A percentile compares a stretch with the other conserved stretches of the same genome.
phyloP scores from a whole-genome alignment of 768 basidiomycete species.

The Porphyrellus cyaneotinctus region DNA sequence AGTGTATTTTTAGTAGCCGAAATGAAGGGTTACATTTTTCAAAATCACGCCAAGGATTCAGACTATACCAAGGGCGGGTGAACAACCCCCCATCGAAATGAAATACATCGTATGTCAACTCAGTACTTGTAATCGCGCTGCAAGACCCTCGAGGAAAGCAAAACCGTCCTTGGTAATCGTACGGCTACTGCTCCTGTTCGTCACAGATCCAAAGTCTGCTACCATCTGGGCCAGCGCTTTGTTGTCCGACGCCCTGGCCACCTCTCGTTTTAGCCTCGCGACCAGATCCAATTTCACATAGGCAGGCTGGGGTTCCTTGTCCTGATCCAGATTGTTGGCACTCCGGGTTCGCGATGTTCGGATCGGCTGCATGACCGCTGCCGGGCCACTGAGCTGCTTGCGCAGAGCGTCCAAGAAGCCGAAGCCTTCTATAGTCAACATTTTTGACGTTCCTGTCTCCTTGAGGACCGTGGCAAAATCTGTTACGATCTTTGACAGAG shows the following conservation, averaged over 20 bases:
- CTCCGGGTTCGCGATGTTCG: conserved; percentile 42
- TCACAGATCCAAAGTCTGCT: conserved; percentile 65
- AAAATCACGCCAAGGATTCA: not conserved
- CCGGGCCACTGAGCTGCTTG: conserved; percentile 69
- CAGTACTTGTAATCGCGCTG: conserved; percentile 44
- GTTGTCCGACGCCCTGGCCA: conserved; percentile 48
- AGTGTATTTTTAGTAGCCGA: not conserved
- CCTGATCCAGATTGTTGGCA: conserved; percentile 39
- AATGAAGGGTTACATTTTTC: not conserved
- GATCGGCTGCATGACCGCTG: conserved; percentile 51
- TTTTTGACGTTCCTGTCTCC: conserved; percentile 60
- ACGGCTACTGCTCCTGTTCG: conserved; percentile 62
- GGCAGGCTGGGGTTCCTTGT: conserved; percentile 41
- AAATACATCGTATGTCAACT: not conserved
- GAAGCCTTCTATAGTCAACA: conserved; percentile 67
- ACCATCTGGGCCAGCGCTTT: conserved; percentile 60
- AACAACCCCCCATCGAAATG: not conserved
- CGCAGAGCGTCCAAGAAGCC: conserved; percentile 63
- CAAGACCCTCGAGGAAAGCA: conserved; percentile 60
- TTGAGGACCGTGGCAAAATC: conserved; percentile 60
- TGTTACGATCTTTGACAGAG: conserved; percentile 49
- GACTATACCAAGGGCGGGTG: no score
- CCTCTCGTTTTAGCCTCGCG: conserved; percentile 53
- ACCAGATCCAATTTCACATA: conserved; percentile 59
- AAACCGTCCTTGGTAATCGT: conserved; percentile 79